Evolutionary conservation across 345 rosid genomes (phyloP).

Genomic region (Hevea brasiliensis): DNA sequence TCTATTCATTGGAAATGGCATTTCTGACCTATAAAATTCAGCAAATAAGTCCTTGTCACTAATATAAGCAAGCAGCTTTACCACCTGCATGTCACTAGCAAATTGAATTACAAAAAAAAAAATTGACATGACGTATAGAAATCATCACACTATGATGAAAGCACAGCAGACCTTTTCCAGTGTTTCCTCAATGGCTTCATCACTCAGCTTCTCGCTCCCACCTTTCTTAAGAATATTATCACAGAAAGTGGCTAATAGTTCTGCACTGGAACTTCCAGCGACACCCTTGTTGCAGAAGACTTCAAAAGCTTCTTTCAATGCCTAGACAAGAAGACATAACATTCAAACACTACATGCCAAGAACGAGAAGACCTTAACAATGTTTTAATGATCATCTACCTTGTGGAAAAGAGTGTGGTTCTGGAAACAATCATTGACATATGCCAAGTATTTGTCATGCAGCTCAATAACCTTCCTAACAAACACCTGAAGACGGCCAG

Average conservation of each 20-base stretch:
- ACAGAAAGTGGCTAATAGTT: slow-evolving; percentile 40
- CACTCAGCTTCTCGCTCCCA: slow-evolving; percentile 41
- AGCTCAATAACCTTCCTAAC: slow-evolving; percentile 42
- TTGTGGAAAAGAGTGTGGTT: slow-evolving; percentile 40
- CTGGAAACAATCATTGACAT: slow-evolving; percentile 36
- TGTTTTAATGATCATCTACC: slow-evolving; percentile 12
- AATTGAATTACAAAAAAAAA: slow-evolving; percentile 7
- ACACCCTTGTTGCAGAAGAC: slow-evolving; percentile 37
- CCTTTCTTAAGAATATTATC: slow-evolving; percentile 44
- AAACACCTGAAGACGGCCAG: slow-evolving; percentile 28
- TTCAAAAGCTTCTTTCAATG: slow-evolving; percentile 43
- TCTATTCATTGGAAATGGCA: not conserved
- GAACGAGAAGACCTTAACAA: not conserved
- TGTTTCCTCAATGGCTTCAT: slow-evolving; percentile 46
- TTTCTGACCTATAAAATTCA: slow-evolving; percentile 36
- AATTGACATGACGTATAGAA: not conserved
- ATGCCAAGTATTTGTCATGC: slow-evolving; percentile 39
- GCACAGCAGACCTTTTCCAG: slow-evolving; percentile 33
- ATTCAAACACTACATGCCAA: not conserved
- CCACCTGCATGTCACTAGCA: slow-evolving; percentile 17
- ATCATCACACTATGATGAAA: not conserved
- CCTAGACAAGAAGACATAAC: slow-evolving; percentile 17
- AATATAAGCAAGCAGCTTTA: slow-evolving; percentile 38
- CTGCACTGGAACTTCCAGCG: slow-evolving; percentile 38
- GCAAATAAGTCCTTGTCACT: slow-evolving; percentile 39